Conservation (phyloP, 257 asterid genomes). For the Solanum bulbocastanum region DNA sequence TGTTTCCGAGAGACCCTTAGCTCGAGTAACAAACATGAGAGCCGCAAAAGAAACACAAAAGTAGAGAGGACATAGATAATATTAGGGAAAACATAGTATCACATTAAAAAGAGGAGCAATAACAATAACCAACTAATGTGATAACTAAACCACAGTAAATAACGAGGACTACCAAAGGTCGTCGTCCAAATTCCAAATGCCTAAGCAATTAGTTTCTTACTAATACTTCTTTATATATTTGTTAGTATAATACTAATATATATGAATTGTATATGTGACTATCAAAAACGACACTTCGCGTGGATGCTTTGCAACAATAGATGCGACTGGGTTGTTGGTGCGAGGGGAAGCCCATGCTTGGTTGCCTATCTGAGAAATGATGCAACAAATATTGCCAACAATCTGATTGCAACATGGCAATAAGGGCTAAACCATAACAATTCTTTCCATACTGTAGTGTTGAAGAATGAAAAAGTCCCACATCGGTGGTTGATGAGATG, state of each 20-base stretch:
- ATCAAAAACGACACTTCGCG: background rate
- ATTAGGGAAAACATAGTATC: background rate
- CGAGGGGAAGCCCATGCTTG: background rate
- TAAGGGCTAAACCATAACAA: background rate
- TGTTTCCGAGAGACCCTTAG: background rate
- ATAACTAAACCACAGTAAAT: background rate
- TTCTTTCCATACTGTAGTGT: background rate
- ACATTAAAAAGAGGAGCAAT: no score
- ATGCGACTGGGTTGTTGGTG: background rate
- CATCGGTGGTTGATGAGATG: background rate
- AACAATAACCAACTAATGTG: background rate
- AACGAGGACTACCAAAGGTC: background rate
- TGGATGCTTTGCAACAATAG: background rate
- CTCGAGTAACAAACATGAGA: background rate
- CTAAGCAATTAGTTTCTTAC: background rate
- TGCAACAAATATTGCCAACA: background rate
- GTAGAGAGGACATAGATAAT: background rate
- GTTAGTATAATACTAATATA: background rate
- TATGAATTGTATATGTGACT: background rate
- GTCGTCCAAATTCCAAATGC: background rate
- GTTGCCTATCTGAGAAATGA: background rate
- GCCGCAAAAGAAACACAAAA: background rate
- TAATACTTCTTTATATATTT: background rate
- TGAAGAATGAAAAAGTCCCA: background rate
- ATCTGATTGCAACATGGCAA: background rate